Base-by-base conservation (phyloP, 768 basidiomycete genomes). In the Lepiota venenata region DNA sequence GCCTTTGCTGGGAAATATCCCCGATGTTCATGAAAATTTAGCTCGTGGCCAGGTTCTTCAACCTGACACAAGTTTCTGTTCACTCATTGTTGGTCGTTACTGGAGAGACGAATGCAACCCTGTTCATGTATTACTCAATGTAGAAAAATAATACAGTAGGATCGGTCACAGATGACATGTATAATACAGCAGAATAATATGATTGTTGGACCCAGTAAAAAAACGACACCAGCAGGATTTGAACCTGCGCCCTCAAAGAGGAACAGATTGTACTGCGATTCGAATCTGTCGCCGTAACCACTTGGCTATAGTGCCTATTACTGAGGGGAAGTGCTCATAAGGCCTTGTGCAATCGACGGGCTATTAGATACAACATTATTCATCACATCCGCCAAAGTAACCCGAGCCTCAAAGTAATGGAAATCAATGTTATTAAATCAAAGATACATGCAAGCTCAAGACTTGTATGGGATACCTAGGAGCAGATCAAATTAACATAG, bases 211-310 rank as follows among this genome's bases (percentile, higher is more conserved):
- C n/a, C n/a, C n/a, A n/a, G n/a, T n/a, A n/a, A 61, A 46, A 56
- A 49, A 56, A 14, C 66, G 66, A 67, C 69, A 65, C 65, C 65
- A 68, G 66, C 67, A 63, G 68, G 68, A 68, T 65, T 69, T 64
- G 69, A 68, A 68, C 68, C 69, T 72, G 67, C 70, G 70, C 62
- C 58, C 60, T 60, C 60, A 65, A 65, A 65, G 62, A 65, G 62
- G 61, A 64, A 63, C 57, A 58, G 57, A 61, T 63, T 48, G 49
- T 50, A 56, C 48, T 49, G 37, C 47, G 12, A 53, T 81, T 81
- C 80, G 75, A 83, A 82, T 84, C 81, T 82, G 75, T 82, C 83
- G 83, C 83, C 81, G 81, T 84, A 84, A 84, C 83, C 83, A 84
- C 82, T 83, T 82, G 80, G 83, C 81, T 83, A 83, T 83, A 79